Conservation (phyloP, 176 grass and related monocot species). For the Musa acuminata region DNA sequence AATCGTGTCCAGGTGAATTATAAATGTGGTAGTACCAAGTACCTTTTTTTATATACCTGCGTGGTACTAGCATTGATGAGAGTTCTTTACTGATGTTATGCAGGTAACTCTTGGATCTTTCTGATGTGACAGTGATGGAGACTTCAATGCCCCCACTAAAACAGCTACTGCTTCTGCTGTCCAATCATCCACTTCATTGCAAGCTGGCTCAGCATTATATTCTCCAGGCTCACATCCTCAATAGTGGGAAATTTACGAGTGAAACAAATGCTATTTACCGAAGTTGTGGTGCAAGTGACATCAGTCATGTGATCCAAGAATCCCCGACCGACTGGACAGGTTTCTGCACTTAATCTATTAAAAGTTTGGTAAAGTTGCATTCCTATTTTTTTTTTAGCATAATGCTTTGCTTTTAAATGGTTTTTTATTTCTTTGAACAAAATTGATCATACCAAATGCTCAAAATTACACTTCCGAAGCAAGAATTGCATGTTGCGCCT, state of each 20-base stretch:
- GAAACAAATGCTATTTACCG: too few relatives aligned
- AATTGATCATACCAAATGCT: background rate
- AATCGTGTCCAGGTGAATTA: conserved; percentile 12
- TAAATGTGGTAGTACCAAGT: background rate
- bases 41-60: background rate
- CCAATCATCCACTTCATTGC: background rate
- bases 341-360: background rate
- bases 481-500: background rate
- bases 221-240: background rate
- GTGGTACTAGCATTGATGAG: background rate
- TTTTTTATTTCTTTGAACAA: background rate
- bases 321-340: conserved; percentile 13
- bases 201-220: conserved; percentile 5
- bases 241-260: background rate
- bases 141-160: background rate
- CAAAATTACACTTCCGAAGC: background rate
- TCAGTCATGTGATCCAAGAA: background rate
- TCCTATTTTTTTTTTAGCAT: background rate
- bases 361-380: background rate
- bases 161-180: background rate
- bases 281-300: background rate
- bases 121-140: background rate
- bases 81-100: background rate
- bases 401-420: too few relatives aligned
- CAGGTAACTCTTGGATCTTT: conserved; percentile 20